Evolutionary conservation across 768 basidiomycete genomes (phyloP).

Genomic region (Ephemerocybe angulata): DNA sequence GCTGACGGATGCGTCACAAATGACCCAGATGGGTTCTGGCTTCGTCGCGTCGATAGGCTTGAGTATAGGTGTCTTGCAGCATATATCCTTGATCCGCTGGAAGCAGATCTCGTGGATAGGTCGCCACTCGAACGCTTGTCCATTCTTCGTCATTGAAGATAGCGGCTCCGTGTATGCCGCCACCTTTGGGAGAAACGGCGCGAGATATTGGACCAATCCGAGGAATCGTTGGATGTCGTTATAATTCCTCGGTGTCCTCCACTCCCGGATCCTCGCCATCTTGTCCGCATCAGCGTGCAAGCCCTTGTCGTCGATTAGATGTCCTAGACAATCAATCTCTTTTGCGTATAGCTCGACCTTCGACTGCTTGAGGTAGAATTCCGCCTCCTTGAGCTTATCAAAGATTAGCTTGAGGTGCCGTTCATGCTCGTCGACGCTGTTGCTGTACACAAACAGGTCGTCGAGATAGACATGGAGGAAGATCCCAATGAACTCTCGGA

Average conservation of each 20-base stretch:
- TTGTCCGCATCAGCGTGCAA: no score
- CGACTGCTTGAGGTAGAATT: slow-evolving; percentile 31
- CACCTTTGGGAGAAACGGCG: no score
- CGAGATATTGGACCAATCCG: slow-evolving; percentile 37
- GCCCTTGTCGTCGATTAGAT: slow-evolving; percentile 35
- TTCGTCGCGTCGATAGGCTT: slow-evolving; percentile 14
- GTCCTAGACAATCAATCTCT: slow-evolving; percentile 35
- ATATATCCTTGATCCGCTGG: no score
- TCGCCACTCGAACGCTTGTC: slow-evolving; percentile 19
- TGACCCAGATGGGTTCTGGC: slow-evolving; percentile 24
- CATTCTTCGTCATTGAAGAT: slow-evolving; percentile 24
- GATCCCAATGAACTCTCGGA: slow-evolving; percentile 26
- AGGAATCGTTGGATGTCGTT: slow-evolving; percentile 37
- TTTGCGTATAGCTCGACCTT: no score
- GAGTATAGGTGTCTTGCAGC: slow-evolving; percentile 20
- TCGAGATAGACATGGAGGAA: slow-evolving; percentile 44
- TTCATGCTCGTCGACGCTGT: slow-evolving; percentile 35
- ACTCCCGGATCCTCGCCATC: no score
- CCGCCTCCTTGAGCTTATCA: slow-evolving; percentile 18
- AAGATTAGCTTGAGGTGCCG: slow-evolving; percentile 30
- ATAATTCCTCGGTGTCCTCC: no score
- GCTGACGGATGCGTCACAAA: slow-evolving; percentile 25
- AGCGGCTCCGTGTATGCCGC: slow-evolving; percentile 30
- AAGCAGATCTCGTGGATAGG: slow-evolving; percentile 15
- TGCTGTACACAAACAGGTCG: slow-evolving; percentile 39